Base-by-base conservation (phyloP, 225 moss, liverwort and hornwort species). In the Pseudisothecium myosuroides region DNA sequence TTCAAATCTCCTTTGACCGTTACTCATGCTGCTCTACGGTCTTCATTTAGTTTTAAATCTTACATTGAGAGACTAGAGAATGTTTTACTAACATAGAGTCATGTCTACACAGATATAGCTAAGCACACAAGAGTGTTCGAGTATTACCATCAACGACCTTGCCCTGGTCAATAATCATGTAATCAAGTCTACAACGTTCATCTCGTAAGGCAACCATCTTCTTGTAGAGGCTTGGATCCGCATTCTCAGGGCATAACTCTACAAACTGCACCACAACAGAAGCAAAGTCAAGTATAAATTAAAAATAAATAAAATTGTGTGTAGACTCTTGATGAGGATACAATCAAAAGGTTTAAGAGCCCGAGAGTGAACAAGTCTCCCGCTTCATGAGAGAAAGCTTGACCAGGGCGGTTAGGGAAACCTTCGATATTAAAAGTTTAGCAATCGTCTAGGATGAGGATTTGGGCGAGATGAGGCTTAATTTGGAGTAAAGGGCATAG, bases 121-220 rank as follows among this genome's bases (percentile, higher is more conserved):
- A 58, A 83, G 80, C 60, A 66, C 28, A 72, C 36, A n/a, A 34
- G n/a, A 39, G 74, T 54, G 43, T 79, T 11, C 23, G 50, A 13
- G 61, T 43, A 86, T 87, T 82, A 98, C 98, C 98, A 88, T 98
- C 98, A 61, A 97, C 92, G 45, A 93, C 91, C 92, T 96, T 97
- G 91, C 89, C 94, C 71, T 94, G 94, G 73, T 98, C 98, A 83
- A 95, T 83, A 80, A 98, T 87, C 5, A 72, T 17, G 80, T 93
- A 95, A 91, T 98, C 97, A 76, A 95, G 88, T 85, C 90, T 85
- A 88, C 97, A 96, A 64, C 97, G 93, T 83, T 94, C 87, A 61
- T 98, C 93, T 92, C 97, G 92, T 58, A 98, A 87, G 55, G 90
- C 92, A 89, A 98, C 96, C 98, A 98, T 98, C 84, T 93, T 93